A percentile compares a stretch with the other conserved stretches of the same genome.
Evolutionary conservation across 2,329 filamentous ascomycete species (phyloP).

Genomic region (Esteya vermicola): DNA sequence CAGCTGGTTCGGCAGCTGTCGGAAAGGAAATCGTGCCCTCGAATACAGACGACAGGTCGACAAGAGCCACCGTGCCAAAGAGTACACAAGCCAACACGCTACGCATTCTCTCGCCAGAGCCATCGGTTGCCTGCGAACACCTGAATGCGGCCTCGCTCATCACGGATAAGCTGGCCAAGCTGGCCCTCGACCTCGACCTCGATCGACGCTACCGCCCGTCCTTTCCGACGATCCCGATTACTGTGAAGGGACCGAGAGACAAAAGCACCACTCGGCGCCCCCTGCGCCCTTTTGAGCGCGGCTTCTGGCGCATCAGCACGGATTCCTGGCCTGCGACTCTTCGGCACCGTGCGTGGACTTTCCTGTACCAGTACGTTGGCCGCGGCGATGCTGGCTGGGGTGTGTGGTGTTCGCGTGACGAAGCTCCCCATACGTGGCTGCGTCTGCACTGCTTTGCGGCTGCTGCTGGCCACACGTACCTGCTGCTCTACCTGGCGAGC

Average conservation of each 20-base stretch:
- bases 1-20: too few species aligned
- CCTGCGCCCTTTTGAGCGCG: conserved; percentile 51
- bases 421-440: conserved; percentile 28
- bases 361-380: conserved; percentile 43
- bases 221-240: too few species aligned
- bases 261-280: conserved; percentile 21
- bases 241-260: too few species aligned
- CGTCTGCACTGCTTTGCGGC: conserved; percentile 69
- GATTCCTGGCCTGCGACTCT: conserved; percentile 33
- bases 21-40: too few species aligned
- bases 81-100: conserved; percentile 13
- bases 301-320: conserved; percentile 60
- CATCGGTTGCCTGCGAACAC: conserved; percentile 27
- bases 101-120: conserved; percentile 40
- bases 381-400: conserved; percentile 53
- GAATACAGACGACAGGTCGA: neutral
- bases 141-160: conserved; percentile 36
- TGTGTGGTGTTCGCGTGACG: conserved; percentile 39
- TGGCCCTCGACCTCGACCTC: conserved; percentile 38
- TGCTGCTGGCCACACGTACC: conserved; percentile 56
- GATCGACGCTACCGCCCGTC: conserved; percentile 38
- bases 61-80: neutral
- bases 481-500: conserved; percentile 61
- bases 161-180: conserved; percentile 36
- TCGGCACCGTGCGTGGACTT: conserved; percentile 45